phyloP scores from a whole-genome alignment of 2,329 filamentous ascomycete genomes.

The Exophiala aquamarina region DNA sequence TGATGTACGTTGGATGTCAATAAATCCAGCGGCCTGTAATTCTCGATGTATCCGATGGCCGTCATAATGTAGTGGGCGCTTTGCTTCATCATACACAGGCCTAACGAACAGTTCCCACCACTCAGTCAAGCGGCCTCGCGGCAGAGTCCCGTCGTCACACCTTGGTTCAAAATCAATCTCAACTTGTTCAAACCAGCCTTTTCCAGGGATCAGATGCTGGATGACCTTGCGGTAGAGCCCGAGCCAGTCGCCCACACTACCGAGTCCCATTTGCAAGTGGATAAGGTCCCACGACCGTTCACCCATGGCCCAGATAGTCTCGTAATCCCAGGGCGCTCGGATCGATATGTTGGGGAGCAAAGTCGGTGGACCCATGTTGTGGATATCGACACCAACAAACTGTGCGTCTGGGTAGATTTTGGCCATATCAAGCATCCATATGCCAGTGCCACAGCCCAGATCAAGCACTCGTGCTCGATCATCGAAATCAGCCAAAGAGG shows the following conservation, averaged over 20 bases:
- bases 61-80: slow-evolving; percentile 67
- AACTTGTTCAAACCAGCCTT: slow-evolving; percentile 78
- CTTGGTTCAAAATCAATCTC: slow-evolving; percentile 82
- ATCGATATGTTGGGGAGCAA: slow-evolving; percentile 71
- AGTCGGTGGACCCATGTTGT: slow-evolving; percentile 60
- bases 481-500: slow-evolving; percentile 2
- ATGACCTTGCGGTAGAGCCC: slow-evolving; percentile 70
- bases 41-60: slow-evolving; percentile 51
- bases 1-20: slow-evolving; percentile 70
- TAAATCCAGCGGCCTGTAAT: slow-evolving; percentile 69
- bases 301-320: slow-evolving; percentile 69
- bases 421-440: slow-evolving; percentile 87
- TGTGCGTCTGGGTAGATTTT: slow-evolving; percentile 62
- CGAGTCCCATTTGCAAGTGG: slow-evolving; percentile 75
- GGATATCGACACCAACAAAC: slow-evolving; percentile 62
- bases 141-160: slow-evolving; percentile 65
- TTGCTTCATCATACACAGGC: slow-evolving; percentile 64
- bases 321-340: slow-evolving; percentile 70
- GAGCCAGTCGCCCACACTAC: slow-evolving; percentile 75
- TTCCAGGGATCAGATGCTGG: slow-evolving; percentile 72
- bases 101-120: slow-evolving; percentile 69
- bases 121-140: slow-evolving; percentile 39
- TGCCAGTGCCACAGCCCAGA: slow-evolving; percentile 82
- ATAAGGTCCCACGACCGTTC: slow-evolving; percentile 77
- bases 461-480: slow-evolving; percentile 53